These are phyloP conservation scores for Arthrobotrys iridis DNA, from an alignment of 2,329 filamentous ascomycete genomes.

Conservation along the genomic window DNA sequence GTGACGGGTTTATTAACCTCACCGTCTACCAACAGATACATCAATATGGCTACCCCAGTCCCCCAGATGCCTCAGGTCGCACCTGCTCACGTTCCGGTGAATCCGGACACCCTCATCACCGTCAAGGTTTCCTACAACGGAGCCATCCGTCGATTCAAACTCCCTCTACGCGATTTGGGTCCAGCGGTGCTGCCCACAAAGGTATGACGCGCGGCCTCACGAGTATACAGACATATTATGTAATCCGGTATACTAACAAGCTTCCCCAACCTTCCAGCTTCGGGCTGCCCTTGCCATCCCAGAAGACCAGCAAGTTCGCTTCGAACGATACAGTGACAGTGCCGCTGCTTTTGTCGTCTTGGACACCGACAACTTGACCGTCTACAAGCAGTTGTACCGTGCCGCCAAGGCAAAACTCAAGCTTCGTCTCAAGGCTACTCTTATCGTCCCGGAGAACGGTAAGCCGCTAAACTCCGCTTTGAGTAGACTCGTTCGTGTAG, in stretches of 20 bases:
- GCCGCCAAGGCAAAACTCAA: conserved; percentile 98
- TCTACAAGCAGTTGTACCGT: conserved; percentile 96
- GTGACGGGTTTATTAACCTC: conserved; percentile 21
- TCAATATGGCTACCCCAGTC: conserved; percentile 46
- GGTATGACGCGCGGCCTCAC: conserved; percentile 67
- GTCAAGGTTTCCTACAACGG: conserved; percentile 86
- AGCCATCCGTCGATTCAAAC: conserved; percentile 82
- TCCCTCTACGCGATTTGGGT: conserved; percentile 84
- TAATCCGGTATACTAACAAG: conserved; percentile 35
- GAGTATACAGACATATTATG: conserved; percentile 7
- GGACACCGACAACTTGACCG: conserved; percentile 77
- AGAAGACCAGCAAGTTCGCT: conserved; percentile 70
- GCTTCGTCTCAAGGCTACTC: conserved; percentile 82
- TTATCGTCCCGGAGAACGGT: conserved; percentile 61
- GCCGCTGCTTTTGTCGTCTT: conserved; percentile 82
- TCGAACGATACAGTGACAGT: conserved; percentile 97
- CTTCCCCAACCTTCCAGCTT: conserved; percentile 66
- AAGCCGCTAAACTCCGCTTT: conserved; percentile 50
- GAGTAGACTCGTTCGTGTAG: conserved; percentile 6
- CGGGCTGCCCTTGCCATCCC: conserved; percentile 74
- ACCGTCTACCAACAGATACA: conserved; percentile 23
- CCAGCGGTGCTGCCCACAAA: conserved; percentile 79
- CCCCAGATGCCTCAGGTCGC: conserved; percentile 40
- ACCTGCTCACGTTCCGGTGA: conserved; percentile 54
- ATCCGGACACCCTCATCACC: conserved; percentile 78